Conservation (phyloP, 176 grass and related monocot genomes). For the Zoysia japonica region DNA sequence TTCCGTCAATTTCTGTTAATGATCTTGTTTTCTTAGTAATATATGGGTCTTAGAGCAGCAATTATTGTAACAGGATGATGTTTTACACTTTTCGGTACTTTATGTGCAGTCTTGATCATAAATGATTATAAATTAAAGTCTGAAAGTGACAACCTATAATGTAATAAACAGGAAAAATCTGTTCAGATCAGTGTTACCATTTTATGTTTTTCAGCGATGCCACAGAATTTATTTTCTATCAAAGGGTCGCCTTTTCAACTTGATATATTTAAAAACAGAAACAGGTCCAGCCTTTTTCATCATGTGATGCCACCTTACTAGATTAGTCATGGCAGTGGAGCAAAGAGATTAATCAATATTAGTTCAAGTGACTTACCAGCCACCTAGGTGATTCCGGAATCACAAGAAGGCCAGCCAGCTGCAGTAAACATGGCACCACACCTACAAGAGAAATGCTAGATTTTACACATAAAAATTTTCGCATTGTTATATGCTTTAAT, state of each 20-base stretch:
- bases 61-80: background rate
- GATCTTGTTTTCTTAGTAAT: slow-evolving; percentile 6
- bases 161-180: background rate
- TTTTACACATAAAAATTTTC: slow-evolving; percentile 21
- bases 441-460: slow-evolving; percentile 42
- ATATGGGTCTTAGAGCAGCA: background rate
- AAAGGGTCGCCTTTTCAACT: background rate
- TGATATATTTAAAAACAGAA: no score
- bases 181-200: background rate
- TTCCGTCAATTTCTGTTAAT: background rate
- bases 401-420: slow-evolving; percentile 63
- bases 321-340: background rate
- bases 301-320: background rate
- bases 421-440: slow-evolving; percentile 63
- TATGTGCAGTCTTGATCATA: background rate
- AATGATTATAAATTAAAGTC: background rate
- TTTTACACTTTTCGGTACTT: background rate
- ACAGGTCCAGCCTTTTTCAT: no score
- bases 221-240: background rate
- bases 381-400: slow-evolving; percentile 89
- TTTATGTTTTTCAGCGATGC: background rate
- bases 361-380: slow-evolving; percentile 52
- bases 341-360: background rate
- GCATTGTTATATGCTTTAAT: background rate
- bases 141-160: background rate